Base-by-base conservation (phyloP, 805 yeast genomes). In the Metschnikowia gelsemii region DNA sequence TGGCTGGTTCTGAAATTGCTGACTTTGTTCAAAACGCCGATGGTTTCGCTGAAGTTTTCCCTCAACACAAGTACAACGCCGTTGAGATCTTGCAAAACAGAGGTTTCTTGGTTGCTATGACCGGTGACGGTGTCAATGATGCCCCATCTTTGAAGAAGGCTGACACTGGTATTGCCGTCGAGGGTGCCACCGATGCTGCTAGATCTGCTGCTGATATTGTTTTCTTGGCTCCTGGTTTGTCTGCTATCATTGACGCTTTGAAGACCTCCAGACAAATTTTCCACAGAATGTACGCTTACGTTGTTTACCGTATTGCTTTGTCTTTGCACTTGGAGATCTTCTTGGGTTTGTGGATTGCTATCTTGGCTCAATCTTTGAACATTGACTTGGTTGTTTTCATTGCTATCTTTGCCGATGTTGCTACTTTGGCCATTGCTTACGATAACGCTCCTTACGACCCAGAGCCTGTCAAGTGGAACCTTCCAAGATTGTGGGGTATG, bases 121-220 rank as follows among this genome's bases (percentile, higher is more conserved):
- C 96, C 78, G 96, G 96, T 85, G 96, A 88, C 69, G 96, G 96
- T 87, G 96, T 88, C 68, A 88, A 88, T 79, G 96, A 88, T 75
- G 96, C 96, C 62, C 96, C 96, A 63, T 88, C 96, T 54, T 80
- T 88, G 75, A 88, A 88, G 88, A 88, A 88, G 80, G 95, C 70
- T 54, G 75, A 70, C 62, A 70, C 75, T 50, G 97, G 97, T 84
- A 89, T 89, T 78, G 96, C 97, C 64, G 96, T 88, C 70, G 96
- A 88, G 78, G 96, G 96, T 83, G 90, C 96, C 62, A 85, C 96
- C 58, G 96, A 87, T 76, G 91, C 95, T 71, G 96, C 96, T 57
- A 82, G 93, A 78, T 87, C 95, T 62, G 96, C 96, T 73, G 90
- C 96, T 62, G 96, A 87, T 76, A 87, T 87, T 73, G 96, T 87